Evolutionary conservation across 306 rosid genomes (phyloP).

Genomic region (Rosa persica): DNA sequence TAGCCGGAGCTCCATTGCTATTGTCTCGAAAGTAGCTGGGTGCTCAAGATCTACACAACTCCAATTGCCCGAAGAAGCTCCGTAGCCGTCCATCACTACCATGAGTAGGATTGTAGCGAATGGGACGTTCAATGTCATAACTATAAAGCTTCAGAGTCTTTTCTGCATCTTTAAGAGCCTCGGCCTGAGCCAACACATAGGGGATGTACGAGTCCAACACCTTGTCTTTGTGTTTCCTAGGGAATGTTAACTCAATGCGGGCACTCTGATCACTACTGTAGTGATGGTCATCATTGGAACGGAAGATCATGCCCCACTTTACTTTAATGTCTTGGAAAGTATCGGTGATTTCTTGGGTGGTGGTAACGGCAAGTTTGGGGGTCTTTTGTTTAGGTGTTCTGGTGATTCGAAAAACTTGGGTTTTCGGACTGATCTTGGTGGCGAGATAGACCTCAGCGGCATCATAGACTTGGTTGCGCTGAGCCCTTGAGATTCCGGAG

Average conservation of each 20-base stretch:
- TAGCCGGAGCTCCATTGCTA: conserved; percentile 50
- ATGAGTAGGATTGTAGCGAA: background rate
- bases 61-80: conserved; percentile 21
- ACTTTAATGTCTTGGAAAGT: conserved; percentile 6
- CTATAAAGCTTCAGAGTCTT: conserved; percentile 29
- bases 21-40: conserved; percentile 37
- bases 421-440: conserved; percentile 27
- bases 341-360: conserved; percentile 21
- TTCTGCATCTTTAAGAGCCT: conserved; percentile 1
- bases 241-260: conserved; percentile 29
- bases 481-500: conserved; percentile 3
- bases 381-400: conserved; percentile 29
- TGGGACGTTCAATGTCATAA: background rate
- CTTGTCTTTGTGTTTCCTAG: conserved; percentile 30
- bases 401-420: conserved; percentile 22
- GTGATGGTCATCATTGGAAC: background rate
- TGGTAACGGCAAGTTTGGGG: conserved; percentile 19
- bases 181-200: conserved; percentile 23
- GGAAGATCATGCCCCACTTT: conserved; percentile 22
- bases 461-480: conserved; percentile 35
- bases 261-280: conserved; percentile 7
- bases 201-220: conserved; percentile 32
- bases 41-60: conserved; percentile 36
- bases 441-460: conserved; percentile 36
- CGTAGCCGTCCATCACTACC: background rate